Base-by-base conservation (phyloP, 176 grass and related monocot genomes). In the Cenchrus fungigraminus region DNA sequence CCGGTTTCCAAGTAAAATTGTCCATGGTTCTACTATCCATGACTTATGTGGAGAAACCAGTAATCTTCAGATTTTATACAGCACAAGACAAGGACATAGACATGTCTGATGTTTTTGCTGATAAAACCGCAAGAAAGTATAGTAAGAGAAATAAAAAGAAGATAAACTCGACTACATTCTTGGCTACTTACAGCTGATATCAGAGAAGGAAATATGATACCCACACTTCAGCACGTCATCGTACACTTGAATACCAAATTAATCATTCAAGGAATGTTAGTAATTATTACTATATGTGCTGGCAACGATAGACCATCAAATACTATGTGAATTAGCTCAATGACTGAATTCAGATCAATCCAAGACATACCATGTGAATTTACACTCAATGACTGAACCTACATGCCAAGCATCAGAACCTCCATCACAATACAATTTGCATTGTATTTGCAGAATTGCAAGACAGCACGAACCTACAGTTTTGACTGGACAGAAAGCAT, bases 401-500 rank as follows among this genome's bases (percentile, higher is more conserved):
- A 72, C 56, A 88, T 47, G 67, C 25, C 19, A 65, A 14, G 59
- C 42, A 58, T 64, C 40, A 84, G 51, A 55, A 74, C 8, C 15
- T 74, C 51, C 22, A 74, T 74, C 22, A 31, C 71, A 73, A 16
- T 6, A 67, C 52, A 51, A 34, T 16, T 69, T 40, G 20, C 20
- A n/a, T 9, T 70, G 25, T 60, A 76, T 53, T 14, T 70, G 32
- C n/a, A 51, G 20, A 17, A 52, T n/a, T 59, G 8, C 10, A 34
- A 1, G 10, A 40, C 61, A n/a, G 8, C 11, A 22, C 3, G 10
- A 25, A 50, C 14, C 5, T 25, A 25, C 49, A 8, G 46, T 55
- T 64, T 82, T 61, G 17, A 76, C 73, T 76, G 15, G 12, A 9
- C 42, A 74, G 74, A 44, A 49, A 76, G 13, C 46, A 73, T 16